Conservation (phyloP, 2,329 filamentous ascomycete species). For the Ascochyta rabiei region DNA sequence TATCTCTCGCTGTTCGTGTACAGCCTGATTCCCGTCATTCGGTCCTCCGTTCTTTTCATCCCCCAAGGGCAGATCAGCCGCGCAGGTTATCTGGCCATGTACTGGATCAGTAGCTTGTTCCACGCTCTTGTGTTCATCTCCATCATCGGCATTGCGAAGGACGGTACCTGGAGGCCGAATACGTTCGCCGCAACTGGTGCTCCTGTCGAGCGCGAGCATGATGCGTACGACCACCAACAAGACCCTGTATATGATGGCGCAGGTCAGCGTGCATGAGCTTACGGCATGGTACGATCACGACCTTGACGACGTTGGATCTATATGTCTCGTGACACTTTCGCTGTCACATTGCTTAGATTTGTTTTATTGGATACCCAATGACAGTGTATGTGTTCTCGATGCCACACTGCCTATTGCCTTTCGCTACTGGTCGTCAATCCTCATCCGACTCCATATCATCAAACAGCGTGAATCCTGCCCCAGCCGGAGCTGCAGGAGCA, state of each 20-base stretch:
- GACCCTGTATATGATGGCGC: background rate
- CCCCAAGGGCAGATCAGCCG: background rate
- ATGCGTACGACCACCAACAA: slow-evolving; percentile 2
- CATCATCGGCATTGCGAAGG: slow-evolving; percentile 9
- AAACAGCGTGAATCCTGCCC: slow-evolving; percentile 14
- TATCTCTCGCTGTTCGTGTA: background rate
- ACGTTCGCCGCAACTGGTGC: background rate
- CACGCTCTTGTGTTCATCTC: background rate
- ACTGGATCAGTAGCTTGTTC: background rate
- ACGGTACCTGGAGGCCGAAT: slow-evolving; percentile 2
- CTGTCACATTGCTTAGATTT: too few relatives aligned
- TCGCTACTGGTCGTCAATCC: background rate
- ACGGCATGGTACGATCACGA: background rate
- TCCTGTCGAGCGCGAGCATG: background rate
- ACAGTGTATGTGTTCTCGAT: background rate
- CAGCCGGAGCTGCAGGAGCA: slow-evolving; percentile 1
- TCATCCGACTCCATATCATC: slow-evolving; percentile 22
- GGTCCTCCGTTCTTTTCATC: background rate
- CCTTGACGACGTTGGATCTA: background rate
- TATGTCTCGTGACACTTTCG: background rate
- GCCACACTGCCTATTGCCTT: too few relatives aligned
- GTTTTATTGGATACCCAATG: background rate
- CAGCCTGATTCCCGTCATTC: background rate
- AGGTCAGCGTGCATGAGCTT: background rate
- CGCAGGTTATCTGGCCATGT: background rate